These are phyloP conservation scores for Prototheca cutis DNA, from an alignment of 163 green algal genomes.

Conservation along the genomic window DNA sequence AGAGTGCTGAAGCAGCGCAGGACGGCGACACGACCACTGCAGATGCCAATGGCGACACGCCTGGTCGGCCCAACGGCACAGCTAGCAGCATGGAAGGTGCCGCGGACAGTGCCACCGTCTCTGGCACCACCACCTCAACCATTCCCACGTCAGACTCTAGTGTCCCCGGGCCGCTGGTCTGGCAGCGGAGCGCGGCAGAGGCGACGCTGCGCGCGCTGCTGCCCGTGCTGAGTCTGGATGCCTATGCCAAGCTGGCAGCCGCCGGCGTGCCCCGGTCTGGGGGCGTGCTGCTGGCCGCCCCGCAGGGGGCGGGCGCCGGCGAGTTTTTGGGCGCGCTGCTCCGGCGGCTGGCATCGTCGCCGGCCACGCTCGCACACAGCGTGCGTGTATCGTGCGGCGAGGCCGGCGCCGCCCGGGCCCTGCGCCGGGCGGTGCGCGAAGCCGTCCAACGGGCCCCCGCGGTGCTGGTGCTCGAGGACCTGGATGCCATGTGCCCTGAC, in stretches of 20 bases:
- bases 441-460: conserved; percentile 32
- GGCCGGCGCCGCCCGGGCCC: conserved; percentile 13
- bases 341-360: conserved; percentile 11
- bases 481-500: conserved; percentile 47
- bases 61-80: no score
- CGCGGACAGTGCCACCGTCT: background rate
- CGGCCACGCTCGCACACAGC: conserved; percentile 18
- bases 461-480: conserved; percentile 59
- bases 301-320: conserved; percentile 36
- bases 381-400: conserved; percentile 29
- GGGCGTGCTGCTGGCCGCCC: conserved; percentile 26
- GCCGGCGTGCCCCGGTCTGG: conserved; percentile 15
- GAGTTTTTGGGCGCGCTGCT: conserved; percentile 23
- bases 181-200: conserved; percentile 6
- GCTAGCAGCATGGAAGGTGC: background rate
- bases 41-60: no score
- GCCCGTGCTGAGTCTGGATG: conserved; percentile 9
- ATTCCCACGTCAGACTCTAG: background rate
- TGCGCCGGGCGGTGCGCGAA: conserved; percentile 18
- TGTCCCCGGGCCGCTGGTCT: background rate
- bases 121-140: background rate
- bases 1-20: no score
- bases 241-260: background rate
- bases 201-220: conserved; percentile 12
- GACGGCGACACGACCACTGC: no score